Percentiles rank a stretch among this genome's conserved stretches.
These are phyloP conservation scores for Lachancea lanzarotensis DNA, from an alignment of 805 yeast genomes.

Conservation along the genomic window DNA sequence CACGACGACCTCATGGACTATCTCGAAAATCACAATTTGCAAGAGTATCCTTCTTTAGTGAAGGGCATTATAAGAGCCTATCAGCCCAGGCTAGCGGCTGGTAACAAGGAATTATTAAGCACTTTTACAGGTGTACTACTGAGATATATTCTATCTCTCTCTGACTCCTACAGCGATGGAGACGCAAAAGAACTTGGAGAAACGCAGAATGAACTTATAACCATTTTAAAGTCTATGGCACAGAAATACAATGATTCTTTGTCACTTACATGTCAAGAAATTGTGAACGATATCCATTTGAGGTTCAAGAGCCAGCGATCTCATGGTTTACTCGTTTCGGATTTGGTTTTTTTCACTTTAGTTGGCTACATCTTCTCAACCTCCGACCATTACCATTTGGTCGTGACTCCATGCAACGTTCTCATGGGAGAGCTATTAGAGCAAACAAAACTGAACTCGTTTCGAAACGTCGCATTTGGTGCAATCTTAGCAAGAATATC, in stretches of 20 bases:
- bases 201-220: constrained; percentile 39
- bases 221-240: constrained; percentile 49
- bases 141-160: constrained; percentile 50
- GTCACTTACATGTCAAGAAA: constrained; percentile 54
- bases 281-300: constrained; percentile 48
- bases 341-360: constrained; percentile 59
- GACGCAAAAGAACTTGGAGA: constrained; percentile 33
- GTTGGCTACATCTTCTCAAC: constrained; percentile 83
- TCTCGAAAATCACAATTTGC: constrained; percentile 32
- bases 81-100: constrained; percentile 73
- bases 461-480: constrained; percentile 49
- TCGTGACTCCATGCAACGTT: constrained; percentile 77
- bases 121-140: constrained; percentile 55
- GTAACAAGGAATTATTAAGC: constrained; percentile 71
- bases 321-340: constrained; percentile 38
- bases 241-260: constrained; percentile 59
- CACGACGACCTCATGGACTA: constrained; percentile 38
- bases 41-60: constrained; percentile 43
- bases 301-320: constrained; percentile 39
- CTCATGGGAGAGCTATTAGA: constrained; percentile 66
- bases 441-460: constrained; percentile 37
- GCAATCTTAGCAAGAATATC: constrained; percentile 59
- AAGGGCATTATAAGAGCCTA: constrained; percentile 51
- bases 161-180: constrained; percentile 33
- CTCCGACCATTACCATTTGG: constrained; percentile 90